Evolutionary conservation across 768 basidiomycete species (phyloP).

Genomic region (Imleria badia): DNA sequence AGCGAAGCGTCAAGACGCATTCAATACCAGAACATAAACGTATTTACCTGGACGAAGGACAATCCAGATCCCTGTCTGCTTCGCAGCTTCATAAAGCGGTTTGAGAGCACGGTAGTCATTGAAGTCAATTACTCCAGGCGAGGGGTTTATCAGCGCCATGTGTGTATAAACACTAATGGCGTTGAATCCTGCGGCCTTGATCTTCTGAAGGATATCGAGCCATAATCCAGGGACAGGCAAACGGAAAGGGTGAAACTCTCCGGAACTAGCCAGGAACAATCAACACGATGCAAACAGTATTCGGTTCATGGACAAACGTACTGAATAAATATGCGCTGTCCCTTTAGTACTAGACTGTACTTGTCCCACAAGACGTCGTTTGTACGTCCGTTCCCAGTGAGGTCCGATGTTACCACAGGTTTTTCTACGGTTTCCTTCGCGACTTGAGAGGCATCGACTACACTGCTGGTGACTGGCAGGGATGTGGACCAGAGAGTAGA

Average conservation of each 20-base stretch:
- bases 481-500: neutral
- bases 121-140: conserved; percentile 73
- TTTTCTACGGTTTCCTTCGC: neutral
- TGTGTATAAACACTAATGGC: conserved; percentile 76
- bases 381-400: conserved; percentile 35
- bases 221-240: conserved; percentile 78
- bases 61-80: conserved; percentile 72
- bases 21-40: neutral
- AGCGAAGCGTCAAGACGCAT: conserved; percentile 2
- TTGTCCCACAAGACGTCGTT: conserved; percentile 57
- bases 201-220: conserved; percentile 80
- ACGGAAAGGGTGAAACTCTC: conserved; percentile 84
- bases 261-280: conserved; percentile 49
- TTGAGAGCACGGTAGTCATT: conserved; percentile 64
- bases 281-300: neutral
- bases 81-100: conserved; percentile 73
- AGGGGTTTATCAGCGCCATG: conserved; percentile 76
- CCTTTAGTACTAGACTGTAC: conserved; percentile 67
- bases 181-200: conserved; percentile 80
- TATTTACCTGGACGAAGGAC: conserved; percentile 73
- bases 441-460: neutral
- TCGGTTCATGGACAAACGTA: conserved; percentile 35
- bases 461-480: conserved; percentile 24
- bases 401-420: neutral
- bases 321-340: conserved; percentile 73